Conservation (phyloP, 768 basidiomycete genomes). For the Collybia nuda region DNA sequence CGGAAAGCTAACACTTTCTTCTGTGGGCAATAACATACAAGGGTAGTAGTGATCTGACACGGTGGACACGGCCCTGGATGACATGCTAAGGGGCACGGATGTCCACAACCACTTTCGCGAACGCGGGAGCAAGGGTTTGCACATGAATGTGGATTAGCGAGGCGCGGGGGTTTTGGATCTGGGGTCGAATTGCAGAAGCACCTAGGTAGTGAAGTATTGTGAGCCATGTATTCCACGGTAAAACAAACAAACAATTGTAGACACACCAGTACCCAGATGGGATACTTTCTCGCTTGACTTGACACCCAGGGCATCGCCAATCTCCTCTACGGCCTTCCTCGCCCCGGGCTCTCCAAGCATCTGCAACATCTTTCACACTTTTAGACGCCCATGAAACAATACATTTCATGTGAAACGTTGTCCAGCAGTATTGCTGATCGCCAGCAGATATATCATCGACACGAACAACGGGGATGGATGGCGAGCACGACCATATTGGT, state of each 20-base stretch:
- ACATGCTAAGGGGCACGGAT: slow-evolving; percentile 82
- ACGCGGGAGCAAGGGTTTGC: slow-evolving; percentile 64
- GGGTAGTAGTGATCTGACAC: slow-evolving; percentile 75
- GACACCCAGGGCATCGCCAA: slow-evolving; percentile 96
- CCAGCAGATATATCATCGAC: slow-evolving; percentile 26
- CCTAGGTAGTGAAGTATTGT: slow-evolving; percentile 32
- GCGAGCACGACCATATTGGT: slow-evolving; percentile 86
- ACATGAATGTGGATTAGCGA: slow-evolving; percentile 78
- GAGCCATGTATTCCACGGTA: slow-evolving; percentile 10
- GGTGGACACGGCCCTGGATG: slow-evolving; percentile 98
- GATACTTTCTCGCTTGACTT: slow-evolving; percentile 66
- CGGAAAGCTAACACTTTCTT: slow-evolving; percentile 56
- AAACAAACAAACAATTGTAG: not conserved
- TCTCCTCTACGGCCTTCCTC: slow-evolving; percentile 62
- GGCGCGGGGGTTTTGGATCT: slow-evolving; percentile 70
- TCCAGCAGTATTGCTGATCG: slow-evolving; percentile 76
- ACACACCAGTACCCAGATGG: slow-evolving; percentile 68
- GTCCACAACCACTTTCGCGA: slow-evolving; percentile 62
- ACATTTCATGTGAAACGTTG: slow-evolving; percentile 88
- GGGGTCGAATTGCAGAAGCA: slow-evolving; percentile 81
- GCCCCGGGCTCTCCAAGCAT: slow-evolving; percentile 73
- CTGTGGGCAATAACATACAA: slow-evolving; percentile 79
- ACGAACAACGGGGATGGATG: slow-evolving; percentile 46
- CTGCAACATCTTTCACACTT: slow-evolving; percentile 69
- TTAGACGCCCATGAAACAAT: slow-evolving; percentile 86